phyloP scores from a whole-genome alignment of 192 early-diverging fungal species.

The Umbelopsis sp. region DNA sequence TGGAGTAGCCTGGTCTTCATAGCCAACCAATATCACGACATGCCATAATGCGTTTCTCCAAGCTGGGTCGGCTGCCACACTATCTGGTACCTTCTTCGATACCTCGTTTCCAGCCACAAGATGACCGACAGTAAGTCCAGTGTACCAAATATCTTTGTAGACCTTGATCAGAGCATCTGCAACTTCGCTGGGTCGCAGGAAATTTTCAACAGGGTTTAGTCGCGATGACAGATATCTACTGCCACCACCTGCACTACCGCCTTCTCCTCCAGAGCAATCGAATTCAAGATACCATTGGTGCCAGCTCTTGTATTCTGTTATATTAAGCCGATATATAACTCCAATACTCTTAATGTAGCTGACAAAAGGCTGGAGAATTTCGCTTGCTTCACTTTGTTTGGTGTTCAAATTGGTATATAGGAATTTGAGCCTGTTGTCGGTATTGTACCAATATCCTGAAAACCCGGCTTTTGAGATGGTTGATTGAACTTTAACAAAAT shows the following conservation, averaged over 20 bases:
- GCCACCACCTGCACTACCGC: too few relatives aligned
- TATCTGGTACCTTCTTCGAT: slow-evolving; percentile 14
- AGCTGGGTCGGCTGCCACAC: slow-evolving; percentile 33
- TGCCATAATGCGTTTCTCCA: slow-evolving; percentile 39
- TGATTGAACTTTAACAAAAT: too few relatives aligned
- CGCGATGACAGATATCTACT: neutral
- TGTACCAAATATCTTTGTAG: neutral
- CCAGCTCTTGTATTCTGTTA: neutral
- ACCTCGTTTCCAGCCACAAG: slow-evolving; percentile 30
- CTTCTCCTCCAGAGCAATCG: neutral
- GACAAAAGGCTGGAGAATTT: neutral
- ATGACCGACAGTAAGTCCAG: neutral
- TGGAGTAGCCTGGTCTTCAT: slow-evolving; percentile 13
- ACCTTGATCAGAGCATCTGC: neutral
- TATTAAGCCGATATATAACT: neutral
- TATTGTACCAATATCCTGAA: too few relatives aligned
- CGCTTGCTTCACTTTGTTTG: too few relatives aligned
- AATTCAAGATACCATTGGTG: neutral
- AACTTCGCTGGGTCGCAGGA: neutral
- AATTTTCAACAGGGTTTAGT: neutral
- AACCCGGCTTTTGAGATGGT: too few relatives aligned
- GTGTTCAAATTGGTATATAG: too few relatives aligned
- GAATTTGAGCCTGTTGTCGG: too few relatives aligned
- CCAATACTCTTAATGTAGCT: neutral
- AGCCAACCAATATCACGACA: neutral